Evolutionary conservation across 208 protist genomes (phyloP).

Genomic region (Vickermania spadyakhi): DNA sequence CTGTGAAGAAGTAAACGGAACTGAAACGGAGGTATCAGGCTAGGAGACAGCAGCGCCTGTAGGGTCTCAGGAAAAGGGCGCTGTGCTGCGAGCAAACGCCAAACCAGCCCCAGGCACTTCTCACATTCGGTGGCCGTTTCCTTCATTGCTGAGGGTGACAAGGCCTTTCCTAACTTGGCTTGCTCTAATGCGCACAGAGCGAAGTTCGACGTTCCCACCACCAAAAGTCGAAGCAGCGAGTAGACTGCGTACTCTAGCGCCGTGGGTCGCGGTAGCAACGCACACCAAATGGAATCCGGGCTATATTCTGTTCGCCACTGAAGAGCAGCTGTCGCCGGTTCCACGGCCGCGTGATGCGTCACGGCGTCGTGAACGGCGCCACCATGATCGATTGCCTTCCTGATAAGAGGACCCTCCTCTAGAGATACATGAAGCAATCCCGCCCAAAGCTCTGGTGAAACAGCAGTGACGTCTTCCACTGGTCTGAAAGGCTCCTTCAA

Average conservation of each 20-base stretch:
- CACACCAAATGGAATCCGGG: background rate
- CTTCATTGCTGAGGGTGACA: background rate
- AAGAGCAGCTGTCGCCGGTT: background rate
- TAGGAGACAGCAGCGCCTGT: background rate
- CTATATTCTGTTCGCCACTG: background rate
- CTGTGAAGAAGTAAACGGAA: background rate
- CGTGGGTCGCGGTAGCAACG: background rate
- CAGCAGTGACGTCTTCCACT: background rate
- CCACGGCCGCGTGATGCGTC: background rate
- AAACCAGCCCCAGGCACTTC: background rate
- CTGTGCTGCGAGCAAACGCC: background rate
- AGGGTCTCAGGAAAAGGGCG: background rate
- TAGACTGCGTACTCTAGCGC: slow-evolving; percentile 22
- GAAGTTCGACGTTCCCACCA: slow-evolving; percentile 25
- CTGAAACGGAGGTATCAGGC: background rate
- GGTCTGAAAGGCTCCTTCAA: background rate
- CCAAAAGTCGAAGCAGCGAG: slow-evolving; percentile 25
- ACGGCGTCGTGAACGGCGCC: background rate
- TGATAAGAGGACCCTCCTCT: no score
- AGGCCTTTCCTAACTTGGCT: background rate
- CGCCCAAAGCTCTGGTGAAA: background rate
- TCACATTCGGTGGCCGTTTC: background rate
- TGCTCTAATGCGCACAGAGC: no score
- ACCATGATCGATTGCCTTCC: no score
- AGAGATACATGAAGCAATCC: background rate